Percentiles rank a stretch among this genome's conserved stretches.
Conservation (phyloP, 345 rosid species). For the Leavenworthia alabamica region DNA sequence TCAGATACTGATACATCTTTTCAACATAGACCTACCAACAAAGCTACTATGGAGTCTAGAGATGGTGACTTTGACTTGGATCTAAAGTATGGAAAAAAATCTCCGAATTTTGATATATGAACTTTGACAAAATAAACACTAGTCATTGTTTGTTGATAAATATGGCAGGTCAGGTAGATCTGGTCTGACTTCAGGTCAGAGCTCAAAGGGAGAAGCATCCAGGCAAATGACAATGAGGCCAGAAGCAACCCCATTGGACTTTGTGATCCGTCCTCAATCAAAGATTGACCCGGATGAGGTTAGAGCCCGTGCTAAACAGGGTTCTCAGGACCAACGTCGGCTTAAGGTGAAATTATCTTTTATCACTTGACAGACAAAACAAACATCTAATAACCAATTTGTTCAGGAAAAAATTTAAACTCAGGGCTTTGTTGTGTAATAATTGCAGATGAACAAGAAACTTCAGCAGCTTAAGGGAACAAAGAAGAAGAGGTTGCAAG, state of each 20-base stretch:
- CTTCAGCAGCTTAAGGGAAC: constrained; percentile 94
- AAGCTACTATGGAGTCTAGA: constrained; percentile 66
- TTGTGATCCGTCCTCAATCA: constrained; percentile 86
- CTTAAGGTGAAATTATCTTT: constrained; percentile 50
- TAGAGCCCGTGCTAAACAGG: constrained; percentile 81
- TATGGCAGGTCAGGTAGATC: constrained; percentile 56
- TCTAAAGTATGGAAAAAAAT: constrained; percentile 45
- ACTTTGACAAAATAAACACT: not conserved
- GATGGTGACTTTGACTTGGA: constrained; percentile 90
- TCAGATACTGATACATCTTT: constrained; percentile 6
- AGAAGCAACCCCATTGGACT: constrained; percentile 94
- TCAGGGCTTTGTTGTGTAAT: not conserved
- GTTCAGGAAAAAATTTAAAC: not conserved
- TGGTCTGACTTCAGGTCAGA: constrained; percentile 60
- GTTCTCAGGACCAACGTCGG: constrained; percentile 86
- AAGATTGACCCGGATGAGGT: constrained; percentile 87
- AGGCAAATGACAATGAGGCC: constrained; percentile 75
- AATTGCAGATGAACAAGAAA: constrained; percentile 83
- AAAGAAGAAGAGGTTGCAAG: constrained; percentile 87
- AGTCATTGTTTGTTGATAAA: constrained; percentile 10
- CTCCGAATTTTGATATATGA: not conserved
- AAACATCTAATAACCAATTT: not conserved
- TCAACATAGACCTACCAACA: constrained; percentile 53
- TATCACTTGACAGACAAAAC: too few relatives aligned
- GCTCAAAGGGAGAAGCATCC: constrained; percentile 62